Evolutionary conservation across 2,329 filamentous ascomycete genomes (phyloP), one percentile per base, ranked within the genome.

Genomic region (Aureobasidium musti): DNA sequence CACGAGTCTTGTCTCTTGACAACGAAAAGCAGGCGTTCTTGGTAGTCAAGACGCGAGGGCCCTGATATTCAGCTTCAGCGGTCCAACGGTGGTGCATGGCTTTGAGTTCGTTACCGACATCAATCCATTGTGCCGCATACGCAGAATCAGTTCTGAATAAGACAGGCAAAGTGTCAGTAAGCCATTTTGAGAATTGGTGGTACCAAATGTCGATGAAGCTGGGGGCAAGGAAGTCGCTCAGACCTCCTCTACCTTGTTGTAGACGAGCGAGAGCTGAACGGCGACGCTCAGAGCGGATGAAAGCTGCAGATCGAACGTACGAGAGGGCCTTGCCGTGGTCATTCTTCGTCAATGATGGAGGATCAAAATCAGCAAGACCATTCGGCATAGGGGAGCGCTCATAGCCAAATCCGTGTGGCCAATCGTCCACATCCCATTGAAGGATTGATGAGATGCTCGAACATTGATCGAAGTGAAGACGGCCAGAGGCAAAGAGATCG

Each of bases 351-450:
- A 63, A 14, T 21, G 30, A 33, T 3, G 59, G 59, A 3, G 45
- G 33, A 21, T 41, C 28, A 10, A 50, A 63, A 5, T 63, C 45
- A 63, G 43, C 43, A n/a, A 63, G 45, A 41, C 45, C 59, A 11
- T n/a, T 14, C 8, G 23, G 8, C 28, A 14, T 14, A 1, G 57
- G 57, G 6, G 13, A 11, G 13, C 59, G 59, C 30, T 63, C 45
- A 30, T 63, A 63, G 6, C 59, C 59, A 33, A 39, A 63, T 17
- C 59, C 59, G 19, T 63, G 45, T 28, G 43, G 43, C 10, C 26
- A 28, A n/a, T 41, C 11, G 17, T 30, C 28, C 13, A 41, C 59
- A 19, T 50, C 59, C 30, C 28, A 52, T 17, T 26, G 21, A 26
- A 52, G 11, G 3, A 45, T 2, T 10, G 30, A 28, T 21, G 23